phyloP scores from a whole-genome alignment of 306 rosid species.

The Dryas alaskensis region DNA sequence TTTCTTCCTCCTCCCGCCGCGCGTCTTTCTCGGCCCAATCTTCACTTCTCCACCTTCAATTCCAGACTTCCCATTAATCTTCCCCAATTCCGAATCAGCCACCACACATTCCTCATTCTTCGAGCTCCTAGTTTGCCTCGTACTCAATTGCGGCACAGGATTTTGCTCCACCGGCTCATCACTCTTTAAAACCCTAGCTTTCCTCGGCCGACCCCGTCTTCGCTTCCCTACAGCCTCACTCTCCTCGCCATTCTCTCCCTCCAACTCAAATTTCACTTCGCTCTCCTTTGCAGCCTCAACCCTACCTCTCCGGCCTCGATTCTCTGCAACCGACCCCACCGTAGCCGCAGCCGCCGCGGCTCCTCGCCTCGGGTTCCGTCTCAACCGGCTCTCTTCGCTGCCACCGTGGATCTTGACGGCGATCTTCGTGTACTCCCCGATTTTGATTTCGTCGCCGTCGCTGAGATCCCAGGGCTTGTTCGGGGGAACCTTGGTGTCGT shows the following conservation, averaged over 20 bases:
- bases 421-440: constrained; percentile 65
- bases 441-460: constrained; percentile 51
- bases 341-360: constrained; percentile 9
- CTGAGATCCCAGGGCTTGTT: constrained; percentile 33
- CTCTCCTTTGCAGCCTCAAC: not conserved
- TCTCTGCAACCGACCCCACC: constrained; percentile 5
- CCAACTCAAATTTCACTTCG: constrained; percentile 12
- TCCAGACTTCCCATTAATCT: constrained; percentile 25
- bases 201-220: constrained; percentile 29
- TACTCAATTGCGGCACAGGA: not conserved
- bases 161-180: constrained; percentile 14
- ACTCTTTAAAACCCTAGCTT: constrained; percentile 26
- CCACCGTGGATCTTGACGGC: constrained; percentile 28
- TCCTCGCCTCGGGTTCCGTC: constrained; percentile 53
- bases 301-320: constrained; percentile 26
- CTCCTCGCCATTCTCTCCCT: constrained; percentile 10
- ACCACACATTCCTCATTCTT: constrained; percentile 24
- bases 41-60: constrained; percentile 31
- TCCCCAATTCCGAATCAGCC: constrained; percentile 11
- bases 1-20: constrained; percentile 34
- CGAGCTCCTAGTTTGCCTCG: constrained; percentile 26
- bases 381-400: constrained; percentile 19
- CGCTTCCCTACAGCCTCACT: constrained; percentile 11
- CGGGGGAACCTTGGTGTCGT: constrained; percentile 39
- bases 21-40: constrained; percentile 31